Conservation (phyloP, 495 filamentous ascomycete species). For the Thozetella sp. region DNA sequence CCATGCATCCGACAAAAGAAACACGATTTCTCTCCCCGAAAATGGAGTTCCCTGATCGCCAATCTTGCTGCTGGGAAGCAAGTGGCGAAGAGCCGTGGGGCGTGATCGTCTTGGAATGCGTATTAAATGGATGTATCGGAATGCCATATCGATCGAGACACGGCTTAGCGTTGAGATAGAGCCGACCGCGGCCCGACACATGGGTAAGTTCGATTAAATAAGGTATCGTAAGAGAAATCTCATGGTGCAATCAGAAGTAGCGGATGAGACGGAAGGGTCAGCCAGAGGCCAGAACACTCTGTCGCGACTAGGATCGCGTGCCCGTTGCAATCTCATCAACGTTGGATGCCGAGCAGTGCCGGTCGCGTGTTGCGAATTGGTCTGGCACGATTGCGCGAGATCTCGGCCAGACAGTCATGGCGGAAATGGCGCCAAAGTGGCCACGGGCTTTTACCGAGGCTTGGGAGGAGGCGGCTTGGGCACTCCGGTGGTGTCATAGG, state of each 20-base stretch:
- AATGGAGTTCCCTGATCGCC: slow-evolving; percentile 15
- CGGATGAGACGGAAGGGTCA: slow-evolving; percentile 1
- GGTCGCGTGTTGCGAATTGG: not conserved
- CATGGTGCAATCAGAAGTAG: slow-evolving; percentile 17
- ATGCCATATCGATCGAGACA: slow-evolving; percentile 17
- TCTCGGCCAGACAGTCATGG: not conserved
- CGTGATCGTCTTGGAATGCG: slow-evolving; percentile 36
- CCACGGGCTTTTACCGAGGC: slow-evolving; percentile 39
- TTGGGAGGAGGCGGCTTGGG: slow-evolving; percentile 57
- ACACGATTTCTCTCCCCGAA: slow-evolving; percentile 12
- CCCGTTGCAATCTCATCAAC: no score
- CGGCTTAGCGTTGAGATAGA: slow-evolving; percentile 3
- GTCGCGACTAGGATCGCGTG: not conserved
- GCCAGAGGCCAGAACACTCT: not conserved
- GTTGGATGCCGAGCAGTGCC: no score
- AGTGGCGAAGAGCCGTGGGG: slow-evolving; percentile 38
- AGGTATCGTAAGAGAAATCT: slow-evolving; percentile 21
- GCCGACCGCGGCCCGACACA: slow-evolving; percentile 7
- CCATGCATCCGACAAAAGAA: slow-evolving; percentile 25
- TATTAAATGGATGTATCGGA: slow-evolving; percentile 45
- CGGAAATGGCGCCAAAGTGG: not conserved
- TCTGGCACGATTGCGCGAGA: not conserved
- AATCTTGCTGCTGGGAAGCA: slow-evolving; percentile 36
- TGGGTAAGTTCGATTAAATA: slow-evolving; percentile 30
- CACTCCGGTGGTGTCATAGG: slow-evolving; percentile 58